phyloP scores from a whole-genome alignment of 2,329 filamentous ascomycete genomes.

The Setomelanomma holmii region DNA sequence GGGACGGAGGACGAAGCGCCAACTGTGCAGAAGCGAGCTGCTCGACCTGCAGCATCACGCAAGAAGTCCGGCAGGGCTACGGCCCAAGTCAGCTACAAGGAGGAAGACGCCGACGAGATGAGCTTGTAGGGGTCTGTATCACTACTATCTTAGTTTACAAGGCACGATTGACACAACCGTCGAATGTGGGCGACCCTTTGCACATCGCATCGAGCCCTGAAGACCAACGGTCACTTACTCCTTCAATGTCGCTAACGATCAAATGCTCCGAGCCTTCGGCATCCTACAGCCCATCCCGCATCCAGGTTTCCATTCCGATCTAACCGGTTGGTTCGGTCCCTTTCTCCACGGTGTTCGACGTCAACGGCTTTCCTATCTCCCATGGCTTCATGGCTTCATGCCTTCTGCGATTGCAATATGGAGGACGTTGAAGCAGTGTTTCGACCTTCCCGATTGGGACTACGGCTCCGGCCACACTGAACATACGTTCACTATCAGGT shows the following conservation, averaged over 20 bases:
- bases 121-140: slow-evolving; percentile 19
- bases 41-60: slow-evolving; percentile 29
- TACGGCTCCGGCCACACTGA: not conserved
- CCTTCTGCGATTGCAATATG: slow-evolving; percentile 3
- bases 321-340: slow-evolving; percentile 1
- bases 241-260: slow-evolving; percentile 8
- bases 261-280: slow-evolving; percentile 18
- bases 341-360: not conserved
- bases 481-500: slow-evolving; percentile 7
- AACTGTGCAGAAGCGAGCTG: slow-evolving; percentile 32
- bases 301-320: slow-evolving; percentile 10
- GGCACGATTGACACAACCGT: not conserved
- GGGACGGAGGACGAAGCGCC: slow-evolving; percentile 36
- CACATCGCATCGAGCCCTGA: slow-evolving; percentile 5
- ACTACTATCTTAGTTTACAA: slow-evolving; percentile 1
- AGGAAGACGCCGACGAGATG: slow-evolving; percentile 42
- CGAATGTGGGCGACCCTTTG: slow-evolving; percentile 8
- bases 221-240: not conserved
- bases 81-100: slow-evolving; percentile 43
- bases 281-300: slow-evolving; percentile 24
- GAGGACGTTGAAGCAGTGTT: not conserved
- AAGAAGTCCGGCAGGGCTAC: slow-evolving; percentile 37
- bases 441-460: slow-evolving; percentile 4
- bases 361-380: not conserved
- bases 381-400: not conserved